Conservation (phyloP, 2,329 filamentous ascomycete genomes). For the Penicillium sp. region DNA sequence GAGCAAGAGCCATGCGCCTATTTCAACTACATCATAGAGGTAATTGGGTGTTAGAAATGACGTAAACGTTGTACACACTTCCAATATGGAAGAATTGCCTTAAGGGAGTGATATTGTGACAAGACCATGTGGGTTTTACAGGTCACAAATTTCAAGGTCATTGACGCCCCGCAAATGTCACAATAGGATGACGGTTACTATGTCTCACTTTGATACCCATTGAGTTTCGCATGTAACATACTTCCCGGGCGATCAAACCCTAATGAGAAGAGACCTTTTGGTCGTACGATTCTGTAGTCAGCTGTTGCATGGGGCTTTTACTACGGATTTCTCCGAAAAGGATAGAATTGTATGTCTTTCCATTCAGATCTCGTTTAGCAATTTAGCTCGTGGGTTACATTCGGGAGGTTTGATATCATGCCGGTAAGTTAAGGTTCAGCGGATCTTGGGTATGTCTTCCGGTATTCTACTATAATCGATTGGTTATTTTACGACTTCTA, state of each 20-base stretch:
- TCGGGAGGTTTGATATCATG: conserved; percentile 18
- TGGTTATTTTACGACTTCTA: background rate
- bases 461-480: background rate
- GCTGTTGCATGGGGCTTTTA: background rate
- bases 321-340: background rate
- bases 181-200: background rate
- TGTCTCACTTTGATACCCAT: background rate
- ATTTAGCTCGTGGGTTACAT: conserved; percentile 17
- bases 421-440: background rate
- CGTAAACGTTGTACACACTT: background rate
- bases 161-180: background rate
- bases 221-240: background rate
- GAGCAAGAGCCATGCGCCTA: background rate
- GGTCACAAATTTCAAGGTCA: background rate
- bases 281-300: background rate
- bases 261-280: background rate
- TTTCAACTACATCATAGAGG: background rate
- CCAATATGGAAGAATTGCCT: background rate
- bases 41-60: no score
- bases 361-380: background rate
- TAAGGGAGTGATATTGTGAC: background rate
- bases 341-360: no score
- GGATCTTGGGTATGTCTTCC: background rate
- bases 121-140: background rate
- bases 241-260: background rate